Conservation (phyloP, 1,284 basidiomycete genomes). For the Athelia psychrophila region DNA sequence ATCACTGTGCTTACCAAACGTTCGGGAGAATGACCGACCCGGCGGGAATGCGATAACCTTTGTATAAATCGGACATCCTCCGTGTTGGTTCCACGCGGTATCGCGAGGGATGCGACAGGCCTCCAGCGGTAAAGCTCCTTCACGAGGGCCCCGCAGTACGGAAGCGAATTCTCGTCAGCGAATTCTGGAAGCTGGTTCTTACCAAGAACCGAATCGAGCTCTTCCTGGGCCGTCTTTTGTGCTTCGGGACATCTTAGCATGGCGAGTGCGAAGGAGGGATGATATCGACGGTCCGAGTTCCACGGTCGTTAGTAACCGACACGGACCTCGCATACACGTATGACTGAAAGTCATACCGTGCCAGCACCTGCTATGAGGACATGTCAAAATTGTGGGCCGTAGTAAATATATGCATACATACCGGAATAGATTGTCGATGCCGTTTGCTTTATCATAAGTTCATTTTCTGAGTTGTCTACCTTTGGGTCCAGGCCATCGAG, state of each 20-base stretch:
- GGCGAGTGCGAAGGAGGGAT: slow-evolving; percentile 7
- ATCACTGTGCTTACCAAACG: too few relatives aligned
- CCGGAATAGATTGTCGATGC: not conserved
- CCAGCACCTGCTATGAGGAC: not conserved
- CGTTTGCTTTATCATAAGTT: not conserved
- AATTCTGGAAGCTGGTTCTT: slow-evolving; percentile 24
- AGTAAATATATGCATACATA: not conserved
- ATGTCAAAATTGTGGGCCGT: not conserved
- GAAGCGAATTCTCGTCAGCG: slow-evolving; percentile 21
- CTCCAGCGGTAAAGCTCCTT: slow-evolving; percentile 30
- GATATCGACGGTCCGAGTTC: not conserved
- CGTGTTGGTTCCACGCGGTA: slow-evolving; percentile 4
- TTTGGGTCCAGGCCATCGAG: not conserved
- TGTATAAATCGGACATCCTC: too few relatives aligned
- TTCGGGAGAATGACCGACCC: too few relatives aligned
- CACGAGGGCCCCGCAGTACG: slow-evolving; percentile 27
- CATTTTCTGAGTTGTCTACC: not conserved
- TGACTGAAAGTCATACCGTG: not conserved
- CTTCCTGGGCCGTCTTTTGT: slow-evolving; percentile 23
- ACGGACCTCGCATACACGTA: too few relatives aligned
- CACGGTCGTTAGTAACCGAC: not conserved
- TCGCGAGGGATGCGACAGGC: slow-evolving; percentile 16
- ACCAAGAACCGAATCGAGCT: slow-evolving; percentile 26
- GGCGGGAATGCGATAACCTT: too few relatives aligned
- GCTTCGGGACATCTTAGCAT: slow-evolving; percentile 26